Evolutionary conservation across 441 rosid genomes (phyloP), one percentile per base, ranked within the genome.

Genomic region (Viola pubescens): DNA sequence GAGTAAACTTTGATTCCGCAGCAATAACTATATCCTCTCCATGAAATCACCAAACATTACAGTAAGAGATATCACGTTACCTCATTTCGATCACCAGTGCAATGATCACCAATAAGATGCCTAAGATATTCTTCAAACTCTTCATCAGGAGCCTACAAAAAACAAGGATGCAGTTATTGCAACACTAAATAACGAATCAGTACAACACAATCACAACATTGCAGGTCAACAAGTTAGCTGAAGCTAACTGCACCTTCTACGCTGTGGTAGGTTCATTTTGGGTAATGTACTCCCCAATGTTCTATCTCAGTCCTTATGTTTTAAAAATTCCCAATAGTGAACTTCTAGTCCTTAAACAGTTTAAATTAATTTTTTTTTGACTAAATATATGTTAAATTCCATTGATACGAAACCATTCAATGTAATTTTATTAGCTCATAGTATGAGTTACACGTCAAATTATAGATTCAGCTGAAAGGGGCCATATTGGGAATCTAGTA

Each of bases 91-190:
- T 89, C 87, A 41, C 98, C 94, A 19, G 82, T 82, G 77, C 86
- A 89, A 42, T 87, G 95, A 42, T 82, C 79, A 56, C 91, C 83
- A 42, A 86, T 77, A 69, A 85, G 81, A 70, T 82, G 88, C 81
- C 91, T 75, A 16, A 90, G 94, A 67, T 84, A 80, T 75, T 90
- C 97, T 80, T 94, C 99, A 77, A 90, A 90, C 69, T 90, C 97
- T 85, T 94, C 97, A 75, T 94, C 96, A 57, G 97, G 99, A 68
- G 97, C 99, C 99, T 88, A 63, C 64, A 75, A 49, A 38, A 48
- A 63, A 54, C 58, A 34, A 43, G 39, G 39, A 57, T 37, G 61
- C 11, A 54, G 13, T 59, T 54, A 74, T 56, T 40, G 58, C 50
- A 61, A 59, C 40, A 48, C 58, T 40, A 47, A 46, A 37, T 6